Evolutionary conservation across 805 yeast genomes (phyloP).

Genomic region (Kodamaea kaohsiungensis): DNA sequence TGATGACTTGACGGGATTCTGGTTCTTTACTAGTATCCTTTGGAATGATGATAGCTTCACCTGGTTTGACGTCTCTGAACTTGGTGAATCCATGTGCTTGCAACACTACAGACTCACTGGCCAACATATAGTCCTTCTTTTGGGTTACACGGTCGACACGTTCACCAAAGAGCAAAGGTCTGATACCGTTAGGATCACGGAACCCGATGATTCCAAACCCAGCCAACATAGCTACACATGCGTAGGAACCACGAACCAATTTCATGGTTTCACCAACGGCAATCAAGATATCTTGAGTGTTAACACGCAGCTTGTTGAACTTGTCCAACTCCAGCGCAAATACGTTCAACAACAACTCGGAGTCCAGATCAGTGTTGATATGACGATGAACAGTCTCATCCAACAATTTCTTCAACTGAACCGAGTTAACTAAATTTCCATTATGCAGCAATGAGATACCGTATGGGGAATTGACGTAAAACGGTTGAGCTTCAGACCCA

Average conservation of each 20-base stretch:
- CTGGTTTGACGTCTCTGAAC: conserved; percentile 85
- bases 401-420: conserved; percentile 70
- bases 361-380: conserved; percentile 95
- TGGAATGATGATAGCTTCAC: conserved; percentile 94
- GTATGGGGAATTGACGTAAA: conserved; percentile 95
- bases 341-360: conserved; percentile 84
- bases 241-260: conserved; percentile 92
- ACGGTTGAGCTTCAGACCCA: conserved; percentile 97
- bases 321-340: conserved; percentile 91
- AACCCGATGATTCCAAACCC: conserved; percentile 95
- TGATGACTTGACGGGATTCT: conserved; percentile 83
- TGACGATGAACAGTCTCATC: conserved; percentile 96
- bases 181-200: conserved; percentile 95
- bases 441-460: conserved; percentile 91
- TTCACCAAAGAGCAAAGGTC: conserved; percentile 88
- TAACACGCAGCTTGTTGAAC: conserved; percentile 90
- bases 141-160: conserved; percentile 66
- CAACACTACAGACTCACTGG: conserved; percentile 92
- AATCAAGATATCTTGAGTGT: conserved; percentile 81
- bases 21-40: conserved; percentile 66
- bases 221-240: conserved; percentile 92
- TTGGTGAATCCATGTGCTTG: conserved; percentile 85
- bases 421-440: conserved; percentile 91
- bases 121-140: conserved; percentile 83
- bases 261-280: conserved; percentile 84